Conservation (phyloP, 2,329 filamentous ascomycete genomes). For the Leptographium procerum region DNA sequence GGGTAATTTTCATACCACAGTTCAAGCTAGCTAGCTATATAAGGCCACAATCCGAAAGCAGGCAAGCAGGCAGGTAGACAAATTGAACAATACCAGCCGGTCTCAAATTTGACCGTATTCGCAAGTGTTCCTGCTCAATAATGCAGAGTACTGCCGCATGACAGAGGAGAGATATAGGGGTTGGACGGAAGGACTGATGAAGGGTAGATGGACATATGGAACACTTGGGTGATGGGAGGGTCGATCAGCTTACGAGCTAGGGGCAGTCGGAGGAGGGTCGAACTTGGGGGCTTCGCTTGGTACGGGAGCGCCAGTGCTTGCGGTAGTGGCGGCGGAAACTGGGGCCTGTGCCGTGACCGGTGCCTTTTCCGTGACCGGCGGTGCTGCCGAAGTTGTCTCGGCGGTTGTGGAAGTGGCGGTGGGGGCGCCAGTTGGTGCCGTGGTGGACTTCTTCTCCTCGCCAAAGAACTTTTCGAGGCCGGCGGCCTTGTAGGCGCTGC, state of each 20-base stretch:
- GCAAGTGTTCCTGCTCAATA: too few relatives aligned
- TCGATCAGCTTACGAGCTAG: conserved; percentile 4
- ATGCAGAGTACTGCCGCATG: too few relatives aligned
- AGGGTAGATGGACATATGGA: background rate
- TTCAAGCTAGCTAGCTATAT: background rate
- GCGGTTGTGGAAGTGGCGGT: background rate
- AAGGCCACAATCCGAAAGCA: background rate
- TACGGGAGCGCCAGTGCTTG: background rate
- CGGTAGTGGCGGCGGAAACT: background rate
- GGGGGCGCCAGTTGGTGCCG: background rate
- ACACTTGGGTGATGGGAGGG: background rate
- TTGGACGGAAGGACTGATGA: too few relatives aligned
- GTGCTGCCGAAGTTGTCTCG: background rate
- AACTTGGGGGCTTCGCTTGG: conserved; percentile 10
- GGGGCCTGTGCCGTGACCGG: background rate
- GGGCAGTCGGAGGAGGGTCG: conserved; percentile 12
- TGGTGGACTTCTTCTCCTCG: conserved; percentile 15
- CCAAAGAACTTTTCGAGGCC: conserved; percentile 48
- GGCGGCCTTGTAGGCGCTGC: conserved; percentile 46
- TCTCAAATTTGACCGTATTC: background rate
- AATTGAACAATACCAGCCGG: background rate
- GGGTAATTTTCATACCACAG: background rate
- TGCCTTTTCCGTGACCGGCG: background rate
- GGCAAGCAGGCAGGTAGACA: background rate
- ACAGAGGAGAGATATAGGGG: too few relatives aligned